Base-by-base conservation (phyloP, 495 filamentous ascomycete species). In the Tuber brumale region DNA sequence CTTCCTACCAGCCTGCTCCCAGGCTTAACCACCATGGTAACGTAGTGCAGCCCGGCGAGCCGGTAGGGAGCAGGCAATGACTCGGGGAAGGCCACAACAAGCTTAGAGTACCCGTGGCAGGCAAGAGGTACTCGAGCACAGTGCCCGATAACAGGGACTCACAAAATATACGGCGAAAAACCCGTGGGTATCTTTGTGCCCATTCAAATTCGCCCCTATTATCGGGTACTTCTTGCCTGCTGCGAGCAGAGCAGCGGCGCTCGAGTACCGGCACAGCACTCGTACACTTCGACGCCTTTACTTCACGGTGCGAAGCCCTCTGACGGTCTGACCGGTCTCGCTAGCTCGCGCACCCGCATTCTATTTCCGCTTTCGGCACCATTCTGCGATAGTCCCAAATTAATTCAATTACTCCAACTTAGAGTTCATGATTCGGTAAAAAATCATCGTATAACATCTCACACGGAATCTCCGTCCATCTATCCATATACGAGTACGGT, bases 11-110 rank as follows among this genome's bases (percentile, higher is more conserved):
- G 9, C 18, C 45, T 21, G 45, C 45, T 19, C 45, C 12, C 44
- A 18, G 44, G 44, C 44, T 18, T 16, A 16, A 45, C 44, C 44
- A 57, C n/a, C 48, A 72, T 69, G 70, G 31, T 31, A 75, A 43
- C 10, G n/a, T 37, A n/a, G 19, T 48, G 70, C 27, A 73, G 43
- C 69, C 48, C 39, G 31, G 44, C 61, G 45, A 19, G 37, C 35
- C 3, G 9, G n/a, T 39, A 39, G 37, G 37, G 37, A 39, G 37
- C 37, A 39, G 69, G 27, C 45, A 69, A 76, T 31, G 44, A 41
- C 39, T 76, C 41, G 37, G 69, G 71, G 35, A 42, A 44, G 69
- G 70, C n/a, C 41, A 48, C 51, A n/a, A n/a, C 44, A 66, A 31
- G 48, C 48, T 43, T 35, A 8, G 72, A 74, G 69, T 66, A 21